phyloP scores from a whole-genome alignment of 2,329 filamentous ascomycete genomes.

The Samsoniella hepiali region DNA sequence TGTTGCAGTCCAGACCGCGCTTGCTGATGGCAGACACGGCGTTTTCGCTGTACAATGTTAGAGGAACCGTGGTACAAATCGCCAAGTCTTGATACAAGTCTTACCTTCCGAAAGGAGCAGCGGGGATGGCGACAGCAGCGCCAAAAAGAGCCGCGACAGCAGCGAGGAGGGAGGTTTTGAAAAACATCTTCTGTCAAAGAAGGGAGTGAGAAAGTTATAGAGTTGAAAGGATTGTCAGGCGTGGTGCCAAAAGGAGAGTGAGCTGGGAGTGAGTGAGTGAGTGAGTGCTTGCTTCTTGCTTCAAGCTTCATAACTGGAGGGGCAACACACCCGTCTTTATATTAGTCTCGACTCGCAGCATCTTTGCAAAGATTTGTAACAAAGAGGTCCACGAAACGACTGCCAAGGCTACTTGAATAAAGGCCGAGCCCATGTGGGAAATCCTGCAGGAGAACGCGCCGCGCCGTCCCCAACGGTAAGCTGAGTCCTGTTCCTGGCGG shows the following conservation, averaged over 20 bases:
- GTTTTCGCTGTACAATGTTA: not conserved
- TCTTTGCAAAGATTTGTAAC: not conserved
- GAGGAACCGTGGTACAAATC: not conserved
- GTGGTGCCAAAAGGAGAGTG: not conserved
- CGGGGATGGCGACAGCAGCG: not conserved
- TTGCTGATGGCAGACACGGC: not conserved
- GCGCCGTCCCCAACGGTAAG: not conserved
- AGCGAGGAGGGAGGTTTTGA: slow-evolving; percentile 8
- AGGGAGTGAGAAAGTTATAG: not conserved
- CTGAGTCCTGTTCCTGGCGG: not conserved
- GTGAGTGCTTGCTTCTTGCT: not conserved
- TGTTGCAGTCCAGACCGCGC: slow-evolving; percentile 20
- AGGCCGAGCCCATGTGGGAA: not conserved
- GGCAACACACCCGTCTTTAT: not conserved
- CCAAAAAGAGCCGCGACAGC: slow-evolving; percentile 8
- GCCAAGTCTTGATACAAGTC: not conserved
- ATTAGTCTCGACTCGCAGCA: not conserved
- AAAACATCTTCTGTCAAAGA: slow-evolving; percentile 5
- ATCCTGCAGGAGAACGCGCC: not conserved
- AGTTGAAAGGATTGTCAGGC: not conserved
- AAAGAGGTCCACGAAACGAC: not conserved
- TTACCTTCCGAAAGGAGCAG: not conserved
- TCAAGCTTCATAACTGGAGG: not conserved
- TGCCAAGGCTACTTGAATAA: not conserved
- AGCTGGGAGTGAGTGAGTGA: not conserved